Evolutionary conservation across 2,329 filamentous ascomycete genomes (phyloP).

Genomic region (Penicillium sp.): DNA sequence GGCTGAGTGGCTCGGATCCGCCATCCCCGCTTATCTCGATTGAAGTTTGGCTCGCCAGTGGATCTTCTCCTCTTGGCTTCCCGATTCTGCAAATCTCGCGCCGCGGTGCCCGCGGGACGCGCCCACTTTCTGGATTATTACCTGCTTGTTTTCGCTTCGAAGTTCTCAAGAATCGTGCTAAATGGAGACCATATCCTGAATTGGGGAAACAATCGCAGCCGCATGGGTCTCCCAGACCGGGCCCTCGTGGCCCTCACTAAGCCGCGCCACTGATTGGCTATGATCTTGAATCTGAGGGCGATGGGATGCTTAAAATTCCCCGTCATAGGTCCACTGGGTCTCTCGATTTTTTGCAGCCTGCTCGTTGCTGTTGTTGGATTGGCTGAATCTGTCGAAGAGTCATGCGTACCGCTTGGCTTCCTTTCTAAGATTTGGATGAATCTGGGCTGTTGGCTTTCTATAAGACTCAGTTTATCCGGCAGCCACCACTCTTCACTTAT

Average conservation of each 20-base stretch:
- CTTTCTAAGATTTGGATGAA: slow-evolving; percentile 12
- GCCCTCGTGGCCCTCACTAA: slow-evolving; percentile 15
- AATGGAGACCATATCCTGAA: slow-evolving; percentile 25
- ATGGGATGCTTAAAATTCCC: slow-evolving; percentile 3
- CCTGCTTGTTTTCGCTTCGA: slow-evolving; percentile 1
- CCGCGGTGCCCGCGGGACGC: slow-evolving; percentile 25
- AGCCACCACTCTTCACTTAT: not conserved
- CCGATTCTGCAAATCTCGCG: slow-evolving; percentile 25
- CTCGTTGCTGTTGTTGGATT: slow-evolving; percentile 12
- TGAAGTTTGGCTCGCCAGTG: slow-evolving; percentile 7
- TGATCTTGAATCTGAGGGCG: not conserved
- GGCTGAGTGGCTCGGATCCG: not conserved
- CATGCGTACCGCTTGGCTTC: slow-evolving; percentile 27
- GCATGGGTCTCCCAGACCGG: slow-evolving; percentile 2
- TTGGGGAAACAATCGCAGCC: slow-evolving; percentile 23
- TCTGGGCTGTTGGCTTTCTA: slow-evolving; percentile 1
- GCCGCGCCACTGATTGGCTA: slow-evolving; percentile 14
- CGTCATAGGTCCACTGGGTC: slow-evolving; percentile 11
- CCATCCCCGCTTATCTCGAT: not conserved
- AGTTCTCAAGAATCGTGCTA: not conserved
- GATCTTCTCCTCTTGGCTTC: slow-evolving; percentile 33
- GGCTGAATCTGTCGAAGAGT: slow-evolving; percentile 11
- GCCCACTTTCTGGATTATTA: slow-evolving; percentile 2
- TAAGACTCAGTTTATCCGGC: slow-evolving; percentile 1
- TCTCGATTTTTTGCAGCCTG: slow-evolving; percentile 4